Conservation (phyloP, 495 filamentous ascomycete genomes). For the Cairneyella variabilis region DNA sequence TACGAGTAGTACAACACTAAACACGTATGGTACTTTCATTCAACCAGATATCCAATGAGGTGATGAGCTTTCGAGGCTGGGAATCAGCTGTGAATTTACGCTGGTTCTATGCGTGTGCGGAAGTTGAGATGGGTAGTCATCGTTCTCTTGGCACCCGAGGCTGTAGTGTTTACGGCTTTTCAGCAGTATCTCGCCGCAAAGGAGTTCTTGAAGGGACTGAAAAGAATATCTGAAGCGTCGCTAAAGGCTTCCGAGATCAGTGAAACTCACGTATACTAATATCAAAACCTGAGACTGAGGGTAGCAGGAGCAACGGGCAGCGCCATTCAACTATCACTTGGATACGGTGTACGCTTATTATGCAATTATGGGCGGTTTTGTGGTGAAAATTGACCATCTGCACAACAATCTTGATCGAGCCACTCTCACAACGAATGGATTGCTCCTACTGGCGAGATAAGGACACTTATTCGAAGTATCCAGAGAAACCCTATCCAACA, state of each 20-base stretch:
- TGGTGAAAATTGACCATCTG: not conserved
- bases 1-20: too few species aligned
- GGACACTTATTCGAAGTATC: not conserved
- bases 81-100: slow-evolving; percentile 34
- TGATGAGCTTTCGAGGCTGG: not conserved
- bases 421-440: not conserved
- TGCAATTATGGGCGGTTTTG: not conserved
- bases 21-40: too few species aligned
- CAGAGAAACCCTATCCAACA: not conserved
- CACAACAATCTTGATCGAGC: not conserved
- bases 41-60: too few species aligned
- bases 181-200: slow-evolving; percentile 12
- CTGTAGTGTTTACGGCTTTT: slow-evolving; percentile 26
- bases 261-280: not conserved
- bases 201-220: not conserved
- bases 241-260: not conserved
- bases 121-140: slow-evolving; percentile 28
- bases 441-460: not conserved
- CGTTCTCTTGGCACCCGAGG: slow-evolving; percentile 32
- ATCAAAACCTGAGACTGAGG: not conserved
- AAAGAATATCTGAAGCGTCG: not conserved
- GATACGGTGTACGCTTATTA: not conserved
- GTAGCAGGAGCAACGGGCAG: not conserved
- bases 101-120: slow-evolving; percentile 35
- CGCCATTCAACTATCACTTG: not conserved